These are phyloP conservation scores for Emmonsiellopsis sp. DNA, from an alignment of 2,329 filamentous ascomycete genomes.

Conservation along the genomic window DNA sequence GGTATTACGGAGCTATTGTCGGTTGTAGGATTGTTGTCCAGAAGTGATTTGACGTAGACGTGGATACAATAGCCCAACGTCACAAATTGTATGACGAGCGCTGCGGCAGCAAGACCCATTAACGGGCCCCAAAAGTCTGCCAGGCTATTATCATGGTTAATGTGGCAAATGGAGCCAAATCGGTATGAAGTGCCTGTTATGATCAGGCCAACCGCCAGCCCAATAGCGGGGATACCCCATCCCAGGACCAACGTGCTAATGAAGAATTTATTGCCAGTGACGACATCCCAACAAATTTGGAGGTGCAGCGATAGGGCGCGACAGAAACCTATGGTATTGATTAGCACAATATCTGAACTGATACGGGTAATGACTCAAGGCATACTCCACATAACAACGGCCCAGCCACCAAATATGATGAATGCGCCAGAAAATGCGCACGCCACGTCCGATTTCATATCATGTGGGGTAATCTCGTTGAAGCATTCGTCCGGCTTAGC, in stretches of 20 bases:
- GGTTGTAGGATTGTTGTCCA: slow-evolving; percentile 62
- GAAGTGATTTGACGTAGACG: slow-evolving; percentile 78
- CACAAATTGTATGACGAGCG: slow-evolving; percentile 70
- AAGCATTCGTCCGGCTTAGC: slow-evolving; percentile 72
- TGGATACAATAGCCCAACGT: slow-evolving; percentile 91
- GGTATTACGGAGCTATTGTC: slow-evolving; percentile 62
- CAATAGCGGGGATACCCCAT: slow-evolving; percentile 73
- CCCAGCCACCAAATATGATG: slow-evolving; percentile 76
- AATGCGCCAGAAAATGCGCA: slow-evolving; percentile 86
- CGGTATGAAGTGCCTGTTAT: slow-evolving; percentile 90
- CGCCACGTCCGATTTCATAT: slow-evolving; percentile 71
- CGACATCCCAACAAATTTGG: slow-evolving; percentile 95
- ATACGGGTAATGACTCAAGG: slow-evolving; percentile 5
- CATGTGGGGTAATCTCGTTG: slow-evolving; percentile 84
- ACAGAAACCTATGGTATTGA: slow-evolving; percentile 54
- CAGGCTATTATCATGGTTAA: slow-evolving; percentile 80
- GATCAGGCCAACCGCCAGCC: slow-evolving; percentile 66
- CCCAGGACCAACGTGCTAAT: slow-evolving; percentile 70
- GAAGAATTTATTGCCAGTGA: slow-evolving; percentile 84
- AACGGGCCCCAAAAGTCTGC: slow-evolving; percentile 86
- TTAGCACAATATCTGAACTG: not conserved
- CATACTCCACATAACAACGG: slow-evolving; percentile 70
- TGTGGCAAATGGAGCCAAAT: slow-evolving; percentile 85
- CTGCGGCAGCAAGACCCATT: slow-evolving; percentile 64
- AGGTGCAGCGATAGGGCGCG: slow-evolving; percentile 86